Evolutionary conservation across 208 protist genomes (phyloP).

Genomic region (Acanthamoeba quina): DNA sequence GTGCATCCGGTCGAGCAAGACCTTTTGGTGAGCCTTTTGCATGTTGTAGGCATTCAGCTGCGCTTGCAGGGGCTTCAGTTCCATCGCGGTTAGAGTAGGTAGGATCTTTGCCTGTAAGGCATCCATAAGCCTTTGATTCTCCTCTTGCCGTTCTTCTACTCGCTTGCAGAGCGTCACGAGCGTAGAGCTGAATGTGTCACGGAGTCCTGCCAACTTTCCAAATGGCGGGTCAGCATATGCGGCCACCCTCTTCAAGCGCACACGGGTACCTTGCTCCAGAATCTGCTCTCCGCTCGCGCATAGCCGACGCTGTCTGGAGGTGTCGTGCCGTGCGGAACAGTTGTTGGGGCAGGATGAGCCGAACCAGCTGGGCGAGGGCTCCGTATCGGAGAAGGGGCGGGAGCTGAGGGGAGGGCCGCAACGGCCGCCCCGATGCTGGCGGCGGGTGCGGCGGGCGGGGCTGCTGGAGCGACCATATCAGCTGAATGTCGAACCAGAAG

Average conservation of each 20-base stretch:
- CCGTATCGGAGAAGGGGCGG: too few species aligned
- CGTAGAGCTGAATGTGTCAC: not conserved
- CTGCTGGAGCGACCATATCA: too few species aligned
- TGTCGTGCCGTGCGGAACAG: too few species aligned
- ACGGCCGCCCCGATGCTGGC: too few species aligned
- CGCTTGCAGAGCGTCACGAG: not conserved
- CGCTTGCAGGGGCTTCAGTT: not conserved
- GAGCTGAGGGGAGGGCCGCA: too few species aligned
- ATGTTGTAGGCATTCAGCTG: not conserved
- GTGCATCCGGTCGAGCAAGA: not conserved
- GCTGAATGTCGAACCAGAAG: too few species aligned
- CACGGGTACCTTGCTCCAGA: not conserved
- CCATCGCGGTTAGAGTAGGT: not conserved
- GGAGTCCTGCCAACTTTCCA: not conserved
- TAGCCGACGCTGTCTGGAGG: not conserved
- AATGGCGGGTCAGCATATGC: not conserved
- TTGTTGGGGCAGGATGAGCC: too few species aligned
- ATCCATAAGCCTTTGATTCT: not conserved
- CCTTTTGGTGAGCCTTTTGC: not conserved
- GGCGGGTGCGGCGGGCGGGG: too few species aligned
- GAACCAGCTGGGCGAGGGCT: too few species aligned
- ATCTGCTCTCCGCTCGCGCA: not conserved
- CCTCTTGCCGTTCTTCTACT: not conserved
- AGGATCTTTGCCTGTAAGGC: not conserved
- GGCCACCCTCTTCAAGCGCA: not conserved